These are phyloP conservation scores for Candida silvicultrix DNA, from an alignment of 805 yeast genomes.

Conservation along the genomic window DNA sequence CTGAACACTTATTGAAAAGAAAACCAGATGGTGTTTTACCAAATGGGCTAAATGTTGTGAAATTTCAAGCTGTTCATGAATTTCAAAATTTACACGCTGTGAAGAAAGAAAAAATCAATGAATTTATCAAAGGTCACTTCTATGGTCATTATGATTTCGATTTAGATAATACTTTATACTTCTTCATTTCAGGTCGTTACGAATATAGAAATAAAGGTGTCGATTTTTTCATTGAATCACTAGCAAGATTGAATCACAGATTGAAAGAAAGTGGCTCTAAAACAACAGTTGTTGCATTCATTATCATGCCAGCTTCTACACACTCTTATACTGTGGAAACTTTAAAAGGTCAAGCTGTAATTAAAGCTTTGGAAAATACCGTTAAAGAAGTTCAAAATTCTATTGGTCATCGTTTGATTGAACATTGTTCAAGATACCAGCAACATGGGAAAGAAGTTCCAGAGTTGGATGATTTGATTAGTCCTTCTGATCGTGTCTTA, in stretches of 20 bases:
- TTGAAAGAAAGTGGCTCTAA: constrained; percentile 77
- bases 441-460: constrained; percentile 61
- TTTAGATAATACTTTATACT: constrained; percentile 86
- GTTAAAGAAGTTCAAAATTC: constrained; percentile 81
- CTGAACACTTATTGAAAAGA: constrained; percentile 87
- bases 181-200: constrained; percentile 95
- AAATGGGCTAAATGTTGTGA: constrained; percentile 91
- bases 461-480: constrained; percentile 73
- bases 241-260: constrained; percentile 86
- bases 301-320: constrained; percentile 96
- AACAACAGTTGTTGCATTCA: constrained; percentile 92
- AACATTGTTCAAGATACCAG: constrained; percentile 75
- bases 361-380: constrained; percentile 82
- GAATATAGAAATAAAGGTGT: constrained; percentile 97
- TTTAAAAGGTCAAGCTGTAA: constrained; percentile 92
- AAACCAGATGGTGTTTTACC: constrained; percentile 98
- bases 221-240: constrained; percentile 86
- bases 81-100: constrained; percentile 94
- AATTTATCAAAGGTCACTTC: constrained; percentile 93
- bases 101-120: constrained; percentile 87
- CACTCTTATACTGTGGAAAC: constrained; percentile 95
- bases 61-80: constrained; percentile 96
- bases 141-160: constrained; percentile 96
- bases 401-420: constrained; percentile 83
- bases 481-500: constrained; percentile 81